These are phyloP conservation scores for Alloascoidea hylecoeti DNA, from an alignment of 805 yeast genomes.

Conservation along the genomic window DNA sequence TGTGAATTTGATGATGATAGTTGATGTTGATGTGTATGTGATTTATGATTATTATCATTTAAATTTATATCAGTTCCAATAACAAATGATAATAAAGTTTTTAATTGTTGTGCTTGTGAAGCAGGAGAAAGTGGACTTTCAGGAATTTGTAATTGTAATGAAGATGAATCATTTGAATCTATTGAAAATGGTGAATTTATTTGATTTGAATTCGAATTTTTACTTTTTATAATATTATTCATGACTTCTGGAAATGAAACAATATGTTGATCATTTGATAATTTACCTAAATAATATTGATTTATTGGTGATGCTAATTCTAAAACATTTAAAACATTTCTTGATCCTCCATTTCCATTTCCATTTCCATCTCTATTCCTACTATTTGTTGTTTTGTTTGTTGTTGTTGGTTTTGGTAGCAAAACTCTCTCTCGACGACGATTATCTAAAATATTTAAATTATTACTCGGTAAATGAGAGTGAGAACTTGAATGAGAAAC, in stretches of 20 bases:
- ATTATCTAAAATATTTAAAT: no score
- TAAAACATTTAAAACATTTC: no score
- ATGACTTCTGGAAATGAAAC: neutral
- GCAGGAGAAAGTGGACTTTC: neutral
- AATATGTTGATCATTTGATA: neutral
- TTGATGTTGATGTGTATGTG: neutral
- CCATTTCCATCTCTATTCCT: no score
- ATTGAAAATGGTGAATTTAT: neutral
- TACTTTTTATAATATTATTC: neutral
- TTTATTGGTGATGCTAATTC: neutral
- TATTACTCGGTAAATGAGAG: no score
- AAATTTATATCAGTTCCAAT: neutral
- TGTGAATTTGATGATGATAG: neutral
- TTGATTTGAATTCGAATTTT: neutral
- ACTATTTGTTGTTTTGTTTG: no score
- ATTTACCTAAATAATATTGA: neutral
- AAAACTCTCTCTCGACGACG: neutral
- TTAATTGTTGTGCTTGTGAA: no score
- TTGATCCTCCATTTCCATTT: no score
- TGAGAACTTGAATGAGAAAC: no score
- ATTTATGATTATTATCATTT: neutral
- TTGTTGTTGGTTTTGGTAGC: conserved; percentile 1
- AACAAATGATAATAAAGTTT: neutral
- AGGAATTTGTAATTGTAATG: no score
- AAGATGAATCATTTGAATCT: neutral